Evolutionary conservation across 1,139 yeast genomes (phyloP).

Genomic region (Suhomyces wounanorum): DNA sequence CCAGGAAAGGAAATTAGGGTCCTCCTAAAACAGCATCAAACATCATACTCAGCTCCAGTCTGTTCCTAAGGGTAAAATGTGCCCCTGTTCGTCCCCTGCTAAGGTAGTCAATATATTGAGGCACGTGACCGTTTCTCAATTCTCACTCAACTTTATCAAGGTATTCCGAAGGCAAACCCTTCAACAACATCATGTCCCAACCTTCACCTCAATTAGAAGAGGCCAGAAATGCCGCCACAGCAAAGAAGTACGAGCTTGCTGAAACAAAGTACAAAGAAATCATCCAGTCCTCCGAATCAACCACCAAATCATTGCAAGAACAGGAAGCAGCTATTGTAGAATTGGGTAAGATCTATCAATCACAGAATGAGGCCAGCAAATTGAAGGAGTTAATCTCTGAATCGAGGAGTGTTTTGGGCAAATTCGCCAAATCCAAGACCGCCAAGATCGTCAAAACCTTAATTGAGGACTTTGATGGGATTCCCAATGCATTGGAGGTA

Average conservation of each 20-base stretch:
- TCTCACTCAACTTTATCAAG: not conserved
- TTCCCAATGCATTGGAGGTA: constrained; percentile 67
- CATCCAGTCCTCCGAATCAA: constrained; percentile 38
- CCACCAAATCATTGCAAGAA: constrained; percentile 36
- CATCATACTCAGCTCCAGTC: no score
- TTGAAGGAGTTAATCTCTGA: constrained; percentile 65
- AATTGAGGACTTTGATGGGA: constrained; percentile 73
- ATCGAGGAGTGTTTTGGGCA: constrained; percentile 67
- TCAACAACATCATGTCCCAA: constrained; percentile 17
- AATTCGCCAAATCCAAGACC: constrained; percentile 90
- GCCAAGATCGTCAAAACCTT: constrained; percentile 81
- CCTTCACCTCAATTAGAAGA: constrained; percentile 42
- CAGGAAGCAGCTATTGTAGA: constrained; percentile 68
- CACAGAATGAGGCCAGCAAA: constrained; percentile 45
- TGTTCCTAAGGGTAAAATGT: not conserved
- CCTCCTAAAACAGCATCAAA: not conserved
- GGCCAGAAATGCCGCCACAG: constrained; percentile 59
- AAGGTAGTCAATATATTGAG: no score
- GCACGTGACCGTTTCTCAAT: not conserved
- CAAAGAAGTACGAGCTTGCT: constrained; percentile 54
- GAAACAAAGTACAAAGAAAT: constrained; percentile 56
- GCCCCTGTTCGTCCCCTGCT: no score
- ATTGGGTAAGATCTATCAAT: constrained; percentile 60
- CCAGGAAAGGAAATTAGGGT: no score
- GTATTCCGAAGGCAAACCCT: constrained; percentile 17